A percentile compares a stretch with the other conserved stretches of the same genome.
Conservation (phyloP, 768 basidiomycete species). For the Butyriboletus loyo region DNA sequence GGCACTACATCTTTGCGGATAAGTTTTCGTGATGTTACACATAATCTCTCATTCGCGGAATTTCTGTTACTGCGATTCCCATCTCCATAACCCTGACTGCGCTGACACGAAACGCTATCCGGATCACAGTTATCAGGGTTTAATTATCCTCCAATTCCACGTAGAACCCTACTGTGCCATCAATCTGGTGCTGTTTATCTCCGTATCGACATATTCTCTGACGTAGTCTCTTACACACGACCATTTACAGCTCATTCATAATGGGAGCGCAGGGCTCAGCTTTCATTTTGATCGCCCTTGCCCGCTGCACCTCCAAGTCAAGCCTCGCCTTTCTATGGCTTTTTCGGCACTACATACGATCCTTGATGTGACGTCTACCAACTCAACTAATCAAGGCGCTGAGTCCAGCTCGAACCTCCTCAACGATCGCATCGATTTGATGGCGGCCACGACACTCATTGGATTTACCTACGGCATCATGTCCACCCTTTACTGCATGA, state of each 20-base stretch:
- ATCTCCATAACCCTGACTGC: conserved; percentile 11
- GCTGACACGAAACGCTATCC: conserved; percentile 4
- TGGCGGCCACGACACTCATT: conserved; percentile 23
- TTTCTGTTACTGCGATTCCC: not conserved
- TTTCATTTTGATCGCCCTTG: conserved; percentile 13
- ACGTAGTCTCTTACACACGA: conserved; percentile 18
- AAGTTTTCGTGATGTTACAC: no score
- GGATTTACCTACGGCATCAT: conserved; percentile 24
- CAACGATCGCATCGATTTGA: conserved; percentile 24
- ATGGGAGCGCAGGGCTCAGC: conserved; percentile 2
- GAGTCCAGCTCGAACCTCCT: conserved; percentile 10
- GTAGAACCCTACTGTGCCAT: conserved; percentile 1
- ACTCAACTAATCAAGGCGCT: not conserved
- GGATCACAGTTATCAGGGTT: conserved; percentile 21
- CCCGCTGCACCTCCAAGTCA: conserved; percentile 8
- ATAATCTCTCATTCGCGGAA: not conserved
- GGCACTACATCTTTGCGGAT: no score
- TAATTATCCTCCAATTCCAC: conserved; percentile 7
- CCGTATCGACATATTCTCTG: conserved; percentile 10
- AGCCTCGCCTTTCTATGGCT: conserved; percentile 3
- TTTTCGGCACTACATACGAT: not conserved
- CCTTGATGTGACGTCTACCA: conserved; percentile 11
- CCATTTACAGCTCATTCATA: conserved; percentile 24
- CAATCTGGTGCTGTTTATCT: conserved; percentile 7
- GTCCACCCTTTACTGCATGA: conserved; percentile 18